Conservation (phyloP, 73 alveolate genomes). For the Blepharisma stoltei region DNA sequence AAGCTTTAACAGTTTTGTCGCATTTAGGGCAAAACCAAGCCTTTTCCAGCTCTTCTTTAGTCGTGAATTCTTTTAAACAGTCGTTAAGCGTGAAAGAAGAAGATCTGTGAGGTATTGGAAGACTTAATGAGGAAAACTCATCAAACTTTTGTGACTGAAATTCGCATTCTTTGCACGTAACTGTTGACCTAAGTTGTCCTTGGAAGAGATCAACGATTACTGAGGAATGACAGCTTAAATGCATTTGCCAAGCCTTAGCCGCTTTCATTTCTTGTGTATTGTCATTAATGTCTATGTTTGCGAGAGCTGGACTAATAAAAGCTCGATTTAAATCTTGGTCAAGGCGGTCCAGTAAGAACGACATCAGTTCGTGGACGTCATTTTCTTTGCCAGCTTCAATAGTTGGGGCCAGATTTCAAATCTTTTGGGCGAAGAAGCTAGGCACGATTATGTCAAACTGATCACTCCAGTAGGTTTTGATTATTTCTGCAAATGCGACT, state of each 20-base stretch:
- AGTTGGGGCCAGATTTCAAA: slow-evolving; percentile 33
- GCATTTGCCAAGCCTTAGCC: slow-evolving; percentile 80
- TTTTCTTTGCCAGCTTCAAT: slow-evolving; percentile 57
- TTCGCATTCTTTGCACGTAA: slow-evolving; percentile 73
- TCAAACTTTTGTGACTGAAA: slow-evolving; percentile 76
- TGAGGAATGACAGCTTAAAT: slow-evolving; percentile 75
- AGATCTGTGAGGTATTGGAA: slow-evolving; percentile 66
- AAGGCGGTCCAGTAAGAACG: slow-evolving; percentile 55
- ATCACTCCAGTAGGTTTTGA: slow-evolving; percentile 53
- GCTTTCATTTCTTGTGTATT: slow-evolving; percentile 57
- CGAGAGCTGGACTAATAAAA: not conserved
- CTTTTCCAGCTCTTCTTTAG: slow-evolving; percentile 68
- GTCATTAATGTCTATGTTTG: not conserved
- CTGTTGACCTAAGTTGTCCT: slow-evolving; percentile 88
- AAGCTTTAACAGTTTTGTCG: slow-evolving; percentile 53
- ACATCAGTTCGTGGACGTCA: slow-evolving; percentile 71
- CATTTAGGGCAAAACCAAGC: slow-evolving; percentile 86
- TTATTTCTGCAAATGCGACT: slow-evolving; percentile 42
- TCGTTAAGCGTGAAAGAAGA: slow-evolving; percentile 52
- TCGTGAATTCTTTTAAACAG: slow-evolving; percentile 72
- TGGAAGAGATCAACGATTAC: slow-evolving; percentile 89
- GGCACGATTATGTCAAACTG: slow-evolving; percentile 40
- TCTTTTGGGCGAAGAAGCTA: slow-evolving; percentile 45
- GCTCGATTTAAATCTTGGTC: slow-evolving; percentile 74
- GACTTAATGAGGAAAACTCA: slow-evolving; percentile 81